Base-by-base conservation (phyloP, 1,284 basidiomycete species). In the Flammula alnicola region DNA sequence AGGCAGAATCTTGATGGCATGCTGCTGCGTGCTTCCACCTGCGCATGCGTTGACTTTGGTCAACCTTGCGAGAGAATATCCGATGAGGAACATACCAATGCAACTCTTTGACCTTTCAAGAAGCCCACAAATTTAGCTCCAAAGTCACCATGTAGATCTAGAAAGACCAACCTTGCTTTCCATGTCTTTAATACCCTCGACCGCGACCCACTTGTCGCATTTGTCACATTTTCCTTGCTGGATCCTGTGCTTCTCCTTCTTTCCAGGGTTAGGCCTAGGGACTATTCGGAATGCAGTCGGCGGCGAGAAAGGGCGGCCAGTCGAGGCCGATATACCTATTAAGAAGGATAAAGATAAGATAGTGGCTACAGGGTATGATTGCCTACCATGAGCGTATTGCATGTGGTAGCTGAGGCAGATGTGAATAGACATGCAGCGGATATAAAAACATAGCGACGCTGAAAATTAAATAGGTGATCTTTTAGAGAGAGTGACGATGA, bases 11-110 rank as follows among this genome's bases (percentile, higher is more conserved):
- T 51, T 80, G 78, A 57, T 91, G 88, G 57, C 88, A 91, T 9
- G 75, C 53, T 1, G 84, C 84, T 17, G 88, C 87, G 58, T 91
- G 88, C 65, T 91, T 91, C 88, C 86, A 92, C 86, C 86, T 90
- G 26, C 2, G 27, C 19, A 23, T 32, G 22, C 30, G 17, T 20
- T 9, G 3, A 2, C 16, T 5, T 8, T 32, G 30, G 10, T 30
- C 17, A 43, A 16, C 26, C 2, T 37, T 8, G 16, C 37, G 3
- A 26, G 2, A 14, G 11, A 42, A 30, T 7, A 19, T 10, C 11
- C 9, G 22, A 11, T 23, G 26, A 68, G 16, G 20, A 23, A 31
- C 76, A 31, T 58, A 88, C 87, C 88, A 91, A 57, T 81, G 83
- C 2, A 91, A 74, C 61, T 91, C 88, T 57, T 80, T 81, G 29